Base-by-base conservation (phyloP, 768 basidiomycete species). In the Hemileccinum impolitum region DNA sequence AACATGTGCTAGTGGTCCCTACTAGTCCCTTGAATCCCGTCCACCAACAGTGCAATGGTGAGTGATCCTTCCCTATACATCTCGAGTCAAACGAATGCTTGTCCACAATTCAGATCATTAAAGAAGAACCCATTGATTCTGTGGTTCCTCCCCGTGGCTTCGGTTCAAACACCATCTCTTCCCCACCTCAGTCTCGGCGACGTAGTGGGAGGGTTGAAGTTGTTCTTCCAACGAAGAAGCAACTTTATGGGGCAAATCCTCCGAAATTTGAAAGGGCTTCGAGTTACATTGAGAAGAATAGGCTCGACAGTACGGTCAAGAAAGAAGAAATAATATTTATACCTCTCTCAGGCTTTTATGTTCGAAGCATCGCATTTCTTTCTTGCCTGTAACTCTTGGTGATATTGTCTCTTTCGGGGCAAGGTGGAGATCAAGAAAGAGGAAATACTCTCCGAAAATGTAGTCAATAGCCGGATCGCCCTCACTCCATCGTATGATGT, bases 381-480 rank as follows among this genome's bases (percentile, higher is more conserved):
- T 28, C 26, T 28, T 9, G 9, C 28, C 11, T 12, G 28, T 12
- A 12, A 30, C 11, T 9, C 28, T 30, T 30, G 28, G 8, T 30
- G 28, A 30, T 12, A 30, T 30, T 8, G 3, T 30, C 11, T 39
- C 10, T 48, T 36, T 3, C 44, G 57, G 50, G 32, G 39, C 2
- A 52, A 54, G 21, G 36, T 53, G 4, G 48, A 59, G 26, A 39
- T 62, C 36, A 59, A 56, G 11, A 51, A 52, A 10, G 54, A 59
- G 13, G 54, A 61, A 31, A 31, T 59, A n/a, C 55, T 62, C 21
- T 59, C 52, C 2, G 57, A 59, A 17, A 54, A 56, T 15, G 60
- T 62, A 34, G 52, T 57, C 40, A 39, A 50, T n/a, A 42, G 41
- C 6, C 43, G 55, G 3, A n/a, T 54, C 15, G 52, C 42, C 5